A percentile compares a stretch with the other conserved stretches of the same genome.
Evolutionary conservation across 2,329 filamentous ascomycete species (phyloP).

Genomic region (Phialophora macrospora): DNA sequence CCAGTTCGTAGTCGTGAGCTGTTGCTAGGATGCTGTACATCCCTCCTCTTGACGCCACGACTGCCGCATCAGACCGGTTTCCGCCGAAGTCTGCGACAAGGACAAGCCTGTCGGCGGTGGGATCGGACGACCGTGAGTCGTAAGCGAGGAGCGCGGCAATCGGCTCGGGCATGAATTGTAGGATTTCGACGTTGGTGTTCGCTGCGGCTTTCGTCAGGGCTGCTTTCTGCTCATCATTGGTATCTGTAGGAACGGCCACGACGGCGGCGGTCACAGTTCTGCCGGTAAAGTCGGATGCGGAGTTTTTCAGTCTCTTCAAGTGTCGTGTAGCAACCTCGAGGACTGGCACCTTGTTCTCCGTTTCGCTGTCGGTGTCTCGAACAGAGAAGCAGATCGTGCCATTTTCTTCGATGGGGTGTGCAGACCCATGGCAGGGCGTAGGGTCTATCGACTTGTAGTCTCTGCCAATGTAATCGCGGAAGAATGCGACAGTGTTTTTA

Average conservation of each 20-base stretch:
- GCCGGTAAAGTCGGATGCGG: conserved; percentile 89
- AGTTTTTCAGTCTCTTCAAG: conserved; percentile 76
- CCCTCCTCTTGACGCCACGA: conserved; percentile 87
- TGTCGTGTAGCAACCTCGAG: conserved; percentile 84
- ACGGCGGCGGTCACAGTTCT: conserved; percentile 94
- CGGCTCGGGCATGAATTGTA: conserved; percentile 92
- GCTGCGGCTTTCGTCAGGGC: conserved; percentile 78
- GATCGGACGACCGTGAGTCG: conserved; percentile 78
- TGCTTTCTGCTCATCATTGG: conserved; percentile 81
- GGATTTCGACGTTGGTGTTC: conserved; percentile 80
- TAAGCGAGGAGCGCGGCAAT: conserved; percentile 88
- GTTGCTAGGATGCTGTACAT: conserved; percentile 96
- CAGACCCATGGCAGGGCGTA: conserved; percentile 89
- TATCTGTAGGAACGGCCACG: conserved; percentile 92
- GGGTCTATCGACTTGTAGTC: conserved; percentile 97
- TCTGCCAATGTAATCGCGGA: conserved; percentile 93
- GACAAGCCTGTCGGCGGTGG: conserved; percentile 80
- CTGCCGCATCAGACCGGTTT: conserved; percentile 87
- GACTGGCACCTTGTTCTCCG: conserved; percentile 72
- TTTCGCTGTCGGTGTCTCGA: conserved; percentile 70
- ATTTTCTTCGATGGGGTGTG: conserved; percentile 78
- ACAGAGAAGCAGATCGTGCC: conserved; percentile 79
- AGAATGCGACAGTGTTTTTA: conserved; percentile 91
- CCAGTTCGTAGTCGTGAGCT: conserved; percentile 92
- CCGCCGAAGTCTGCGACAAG: conserved; percentile 93